phyloP scores from a whole-genome alignment of 768 basidiomycete species.

The Pholiota molesta region DNA sequence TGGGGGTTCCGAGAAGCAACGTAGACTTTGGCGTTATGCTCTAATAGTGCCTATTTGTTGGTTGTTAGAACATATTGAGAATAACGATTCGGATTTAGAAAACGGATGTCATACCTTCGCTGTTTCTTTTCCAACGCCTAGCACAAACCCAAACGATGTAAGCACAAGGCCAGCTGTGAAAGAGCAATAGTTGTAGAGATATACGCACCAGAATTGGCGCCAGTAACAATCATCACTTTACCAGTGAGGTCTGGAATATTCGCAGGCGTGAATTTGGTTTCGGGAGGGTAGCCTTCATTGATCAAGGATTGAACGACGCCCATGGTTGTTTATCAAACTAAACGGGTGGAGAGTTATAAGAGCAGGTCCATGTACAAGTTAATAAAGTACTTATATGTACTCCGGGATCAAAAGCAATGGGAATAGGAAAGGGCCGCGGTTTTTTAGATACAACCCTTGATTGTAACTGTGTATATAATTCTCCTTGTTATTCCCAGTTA shows the following conservation, averaged over 20 bases:
- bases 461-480: not conserved
- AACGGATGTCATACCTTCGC: conserved; percentile 31
- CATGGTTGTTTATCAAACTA: conserved; percentile 9
- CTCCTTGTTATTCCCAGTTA: not conserved
- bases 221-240: conserved; percentile 51
- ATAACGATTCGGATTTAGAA: too few relatives aligned
- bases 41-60: conserved; percentile 37
- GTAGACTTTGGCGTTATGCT: conserved; percentile 54
- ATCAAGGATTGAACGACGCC: conserved; percentile 21
- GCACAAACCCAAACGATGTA: not conserved
- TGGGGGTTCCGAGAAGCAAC: conserved; percentile 43
- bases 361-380: not conserved
- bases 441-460: not conserved
- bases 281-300: conserved; percentile 28
- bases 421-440: not conserved
- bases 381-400: not conserved
- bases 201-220: conserved; percentile 41
- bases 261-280: conserved; percentile 31
- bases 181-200: not conserved
- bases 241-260: conserved; percentile 49
- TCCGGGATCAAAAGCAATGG: not conserved
- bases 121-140: conserved; percentile 54
- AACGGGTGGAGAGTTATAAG: not conserved
- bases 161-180: not conserved
- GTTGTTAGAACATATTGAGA: not conserved